These are phyloP conservation scores for Coffea eugenioides DNA, from an alignment of 257 asterid species.

Conservation along the genomic window DNA sequence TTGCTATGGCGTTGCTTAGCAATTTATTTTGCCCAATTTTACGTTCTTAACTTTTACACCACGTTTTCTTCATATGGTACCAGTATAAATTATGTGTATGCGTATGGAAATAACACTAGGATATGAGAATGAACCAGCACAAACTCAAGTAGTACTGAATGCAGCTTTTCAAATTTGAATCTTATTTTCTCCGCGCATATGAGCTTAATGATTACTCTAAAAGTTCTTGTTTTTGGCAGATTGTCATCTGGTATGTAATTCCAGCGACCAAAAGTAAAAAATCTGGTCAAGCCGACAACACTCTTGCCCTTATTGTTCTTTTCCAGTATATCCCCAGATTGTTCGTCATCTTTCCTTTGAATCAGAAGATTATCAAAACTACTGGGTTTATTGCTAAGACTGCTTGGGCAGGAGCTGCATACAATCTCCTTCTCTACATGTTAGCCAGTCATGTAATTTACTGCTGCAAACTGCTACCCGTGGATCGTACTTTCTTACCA, in stretches of 20 bases:
- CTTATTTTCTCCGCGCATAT: background rate
- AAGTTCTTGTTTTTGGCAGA: slow-evolving; percentile 37
- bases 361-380: slow-evolving; percentile 69
- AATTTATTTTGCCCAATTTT: background rate
- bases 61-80: too few species aligned
- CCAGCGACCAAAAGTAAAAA: slow-evolving; percentile 67
- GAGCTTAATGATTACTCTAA: background rate
- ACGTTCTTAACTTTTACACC: too few species aligned
- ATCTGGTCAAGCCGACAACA: slow-evolving; percentile 68
- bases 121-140: background rate
- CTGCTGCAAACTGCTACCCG: background rate
- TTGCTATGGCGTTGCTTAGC: too few species aligned
- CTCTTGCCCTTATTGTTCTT: slow-evolving; percentile 87
- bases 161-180: background rate
- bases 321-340: slow-evolving; percentile 78
- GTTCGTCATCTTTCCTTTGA: slow-evolving; percentile 76
- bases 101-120: background rate
- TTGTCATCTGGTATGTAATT: slow-evolving; percentile 72
- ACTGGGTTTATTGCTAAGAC: slow-evolving; percentile 92
- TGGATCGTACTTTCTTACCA: background rate
- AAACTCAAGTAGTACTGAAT: background rate
- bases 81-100: too few species aligned
- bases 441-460: slow-evolving; percentile 81
- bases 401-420: slow-evolving; percentile 98
- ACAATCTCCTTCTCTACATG: slow-evolving; percentile 85